These are phyloP conservation scores for Sequoia sempervirens DNA, from an alignment of 75 land plant genomes.

Conservation along the genomic window DNA sequence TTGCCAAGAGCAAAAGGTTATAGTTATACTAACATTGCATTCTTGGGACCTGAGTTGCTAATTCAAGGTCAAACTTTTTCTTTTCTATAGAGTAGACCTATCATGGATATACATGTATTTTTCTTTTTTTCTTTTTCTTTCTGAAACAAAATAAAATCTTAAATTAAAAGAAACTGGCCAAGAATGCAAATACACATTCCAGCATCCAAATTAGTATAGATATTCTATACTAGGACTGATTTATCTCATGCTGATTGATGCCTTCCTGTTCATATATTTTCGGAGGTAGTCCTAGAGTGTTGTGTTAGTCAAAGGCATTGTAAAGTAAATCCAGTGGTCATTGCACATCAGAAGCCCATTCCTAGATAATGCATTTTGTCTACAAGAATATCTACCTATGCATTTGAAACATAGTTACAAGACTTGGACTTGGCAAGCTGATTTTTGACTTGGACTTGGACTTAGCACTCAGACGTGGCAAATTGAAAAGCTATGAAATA, in stretches of 20 bases:
- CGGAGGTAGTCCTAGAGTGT: background rate
- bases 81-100: background rate
- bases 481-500: no score
- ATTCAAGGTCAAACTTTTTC: background rate
- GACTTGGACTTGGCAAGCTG: no score
- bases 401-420: background rate
- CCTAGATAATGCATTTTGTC: background rate
- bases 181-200: background rate
- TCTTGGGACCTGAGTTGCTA: conserved; percentile 1
- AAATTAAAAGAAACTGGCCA: background rate
- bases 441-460: no score
- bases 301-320: background rate
- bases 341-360: background rate
- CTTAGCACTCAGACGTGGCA: no score
- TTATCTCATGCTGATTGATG: no score
- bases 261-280: no score
- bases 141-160: background rate
- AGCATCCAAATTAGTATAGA: background rate
- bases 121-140: background rate
- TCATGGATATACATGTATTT: background rate
- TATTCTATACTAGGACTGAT: background rate
- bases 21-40: background rate
- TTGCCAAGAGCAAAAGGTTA: background rate
- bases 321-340: background rate
- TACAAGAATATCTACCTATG: background rate